Conservation (phyloP, 805 yeast genomes). For the Candida sakaeoensis region DNA sequence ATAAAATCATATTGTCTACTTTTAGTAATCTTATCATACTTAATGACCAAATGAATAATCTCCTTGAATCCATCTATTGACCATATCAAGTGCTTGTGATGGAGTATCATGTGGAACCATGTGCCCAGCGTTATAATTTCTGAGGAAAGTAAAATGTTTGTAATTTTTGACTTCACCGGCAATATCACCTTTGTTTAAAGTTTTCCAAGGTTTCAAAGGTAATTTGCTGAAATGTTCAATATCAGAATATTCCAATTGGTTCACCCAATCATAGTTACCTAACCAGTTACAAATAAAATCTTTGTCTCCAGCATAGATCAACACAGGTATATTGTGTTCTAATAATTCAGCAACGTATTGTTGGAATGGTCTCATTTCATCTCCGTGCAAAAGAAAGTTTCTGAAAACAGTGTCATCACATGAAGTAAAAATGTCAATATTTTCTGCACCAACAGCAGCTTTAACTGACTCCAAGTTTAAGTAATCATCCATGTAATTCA, state of each 20-base stretch:
- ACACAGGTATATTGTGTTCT: slow-evolving; percentile 37
- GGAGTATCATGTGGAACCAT: slow-evolving; percentile 96
- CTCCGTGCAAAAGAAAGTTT: slow-evolving; percentile 56
- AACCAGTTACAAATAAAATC: slow-evolving; percentile 46
- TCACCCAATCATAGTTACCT: slow-evolving; percentile 42
- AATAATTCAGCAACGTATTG: slow-evolving; percentile 47
- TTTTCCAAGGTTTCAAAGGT: slow-evolving; percentile 37
- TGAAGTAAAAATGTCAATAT: slow-evolving; percentile 40
- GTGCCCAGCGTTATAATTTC: slow-evolving; percentile 90
- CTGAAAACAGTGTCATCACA: slow-evolving; percentile 50
- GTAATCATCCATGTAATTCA: slow-evolving; percentile 48
- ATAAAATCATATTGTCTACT: no score
- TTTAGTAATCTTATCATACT: background rate
- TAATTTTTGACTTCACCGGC: slow-evolving; percentile 76
- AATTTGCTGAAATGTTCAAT: slow-evolving; percentile 17
- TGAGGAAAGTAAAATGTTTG: slow-evolving; percentile 71
- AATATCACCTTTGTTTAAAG: slow-evolving; percentile 30
- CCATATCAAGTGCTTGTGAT: slow-evolving; percentile 68
- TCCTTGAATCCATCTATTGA: slow-evolving; percentile 81
- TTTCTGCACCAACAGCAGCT: slow-evolving; percentile 53
- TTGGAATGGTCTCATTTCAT: slow-evolving; percentile 70
- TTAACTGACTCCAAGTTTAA: slow-evolving; percentile 53
- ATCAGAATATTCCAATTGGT: slow-evolving; percentile 24
- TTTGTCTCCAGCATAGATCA: slow-evolving; percentile 44
- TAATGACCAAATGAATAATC: slow-evolving; percentile 38